Conservation (phyloP, 2,329 filamentous ascomycete species). For the Pseudonectria foliicola region DNA sequence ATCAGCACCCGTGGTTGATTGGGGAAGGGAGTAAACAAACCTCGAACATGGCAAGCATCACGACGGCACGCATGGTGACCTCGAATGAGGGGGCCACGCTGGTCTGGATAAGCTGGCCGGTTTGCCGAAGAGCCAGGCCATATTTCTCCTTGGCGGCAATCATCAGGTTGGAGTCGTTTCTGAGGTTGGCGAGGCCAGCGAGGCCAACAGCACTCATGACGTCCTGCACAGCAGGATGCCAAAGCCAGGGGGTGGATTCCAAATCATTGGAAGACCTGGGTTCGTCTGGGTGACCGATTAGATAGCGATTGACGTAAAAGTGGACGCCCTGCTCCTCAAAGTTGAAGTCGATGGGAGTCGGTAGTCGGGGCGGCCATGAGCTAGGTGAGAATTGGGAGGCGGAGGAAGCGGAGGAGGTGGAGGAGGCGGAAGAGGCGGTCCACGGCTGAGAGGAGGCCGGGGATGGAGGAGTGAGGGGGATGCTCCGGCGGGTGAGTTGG, state of each 20-base stretch:
- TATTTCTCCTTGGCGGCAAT: conserved; percentile 46
- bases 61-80: conserved; percentile 43
- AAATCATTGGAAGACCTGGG: conserved; percentile 33
- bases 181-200: conserved; percentile 49
- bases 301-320: conserved; percentile 45
- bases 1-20: neutral
- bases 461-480: conserved; percentile 3
- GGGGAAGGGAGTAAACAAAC: conserved; percentile 29
- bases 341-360: conserved; percentile 32
- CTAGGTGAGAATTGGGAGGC: neutral
- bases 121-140: conserved; percentile 43
- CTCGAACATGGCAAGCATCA: conserved; percentile 56
- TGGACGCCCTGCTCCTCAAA: conserved; percentile 40
- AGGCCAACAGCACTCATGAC: conserved; percentile 52
- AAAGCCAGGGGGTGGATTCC: conserved; percentile 28
- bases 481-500: neutral
- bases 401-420: conserved; percentile 1
- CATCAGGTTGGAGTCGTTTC: conserved; percentile 38
- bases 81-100: conserved; percentile 29
- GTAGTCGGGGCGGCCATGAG: conserved; percentile 10
- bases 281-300: conserved; percentile 45
- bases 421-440: conserved; percentile 1
- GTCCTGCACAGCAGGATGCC: conserved; percentile 34
- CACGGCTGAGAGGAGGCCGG: conserved; percentile 6
- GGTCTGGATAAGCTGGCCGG: conserved; percentile 33